phyloP scores from a whole-genome alignment of 1,139 yeast species.

The Williopsis jadinii region DNA sequence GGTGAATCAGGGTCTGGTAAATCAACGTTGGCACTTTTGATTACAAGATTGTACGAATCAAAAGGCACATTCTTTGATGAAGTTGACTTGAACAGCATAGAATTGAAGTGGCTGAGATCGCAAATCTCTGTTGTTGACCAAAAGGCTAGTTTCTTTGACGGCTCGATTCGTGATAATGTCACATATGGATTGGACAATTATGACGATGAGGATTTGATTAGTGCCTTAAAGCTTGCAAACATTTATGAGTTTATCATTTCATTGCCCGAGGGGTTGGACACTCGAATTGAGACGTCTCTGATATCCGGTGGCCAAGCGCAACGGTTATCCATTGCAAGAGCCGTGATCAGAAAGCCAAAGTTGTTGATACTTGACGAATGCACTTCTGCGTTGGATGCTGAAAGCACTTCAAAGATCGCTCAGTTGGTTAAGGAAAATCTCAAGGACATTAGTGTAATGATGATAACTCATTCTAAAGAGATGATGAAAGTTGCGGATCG shows the following conservation, averaged over 20 bases:
- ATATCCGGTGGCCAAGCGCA: conserved; percentile 82
- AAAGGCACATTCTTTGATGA: conserved; percentile 32
- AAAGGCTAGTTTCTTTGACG: conserved; percentile 56
- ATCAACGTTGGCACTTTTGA: conserved; percentile 53
- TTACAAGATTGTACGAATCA: conserved; percentile 44
- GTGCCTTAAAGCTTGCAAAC: conserved; percentile 39
- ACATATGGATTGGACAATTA: conserved; percentile 44
- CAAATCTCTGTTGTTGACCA: conserved; percentile 65
- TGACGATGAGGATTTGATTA: conserved; percentile 32
- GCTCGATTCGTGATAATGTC: conserved; percentile 59
- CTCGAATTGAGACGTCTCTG: conserved; percentile 49
- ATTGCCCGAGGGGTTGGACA: conserved; percentile 50
- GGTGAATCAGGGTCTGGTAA: conserved; percentile 84
- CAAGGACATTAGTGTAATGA: conserved; percentile 32
- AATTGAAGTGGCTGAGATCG: conserved; percentile 42
- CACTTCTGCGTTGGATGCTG: conserved; percentile 69
- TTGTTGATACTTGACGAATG: conserved; percentile 71
- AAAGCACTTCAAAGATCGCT: conserved; percentile 37
- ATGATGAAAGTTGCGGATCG: conserved; percentile 46
- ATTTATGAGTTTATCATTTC: conserved; percentile 43
- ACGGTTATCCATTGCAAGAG: conserved; percentile 69
- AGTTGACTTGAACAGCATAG: conserved; percentile 39
- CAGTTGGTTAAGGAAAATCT: conserved; percentile 35
- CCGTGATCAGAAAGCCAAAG: conserved; percentile 55
- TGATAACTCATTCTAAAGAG: conserved; percentile 54